phyloP scores from a whole-genome alignment of 2,329 filamentous ascomycete species.

The Ramularia collo-cygni region DNA sequence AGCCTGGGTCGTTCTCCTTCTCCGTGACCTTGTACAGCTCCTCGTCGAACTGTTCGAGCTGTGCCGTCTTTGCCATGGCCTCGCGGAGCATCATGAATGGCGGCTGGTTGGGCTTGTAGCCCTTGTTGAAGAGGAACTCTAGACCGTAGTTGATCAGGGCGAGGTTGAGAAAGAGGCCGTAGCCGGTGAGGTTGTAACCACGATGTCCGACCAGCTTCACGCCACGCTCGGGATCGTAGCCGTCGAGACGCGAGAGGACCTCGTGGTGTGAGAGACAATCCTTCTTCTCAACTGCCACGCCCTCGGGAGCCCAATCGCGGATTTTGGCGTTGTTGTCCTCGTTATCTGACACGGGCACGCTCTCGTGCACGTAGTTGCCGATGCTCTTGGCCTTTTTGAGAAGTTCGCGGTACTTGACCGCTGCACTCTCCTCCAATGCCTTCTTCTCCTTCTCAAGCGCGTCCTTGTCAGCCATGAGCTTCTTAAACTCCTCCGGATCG shows the following conservation, averaged over 20 bases:
- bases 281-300: conserved; percentile 65
- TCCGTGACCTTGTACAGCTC: conserved; percentile 93
- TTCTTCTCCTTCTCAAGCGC: conserved; percentile 78
- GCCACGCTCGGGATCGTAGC: conserved; percentile 87
- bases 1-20: conserved; percentile 68
- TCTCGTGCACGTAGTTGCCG: conserved; percentile 86
- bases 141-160: conserved; percentile 93
- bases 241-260: conserved; percentile 77
- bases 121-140: conserved; percentile 75
- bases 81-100: conserved; percentile 94
- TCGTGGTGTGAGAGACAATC: conserved; percentile 87
- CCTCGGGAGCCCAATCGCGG: conserved; percentile 74
- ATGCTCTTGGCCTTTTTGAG: conserved; percentile 75
- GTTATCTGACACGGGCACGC: conserved; percentile 74
- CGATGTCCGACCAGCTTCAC: conserved; percentile 92
- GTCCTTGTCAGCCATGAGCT: conserved; percentile 70
- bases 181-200: conserved; percentile 85
- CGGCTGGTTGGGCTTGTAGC: conserved; percentile 55
- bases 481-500: conserved; percentile 71
- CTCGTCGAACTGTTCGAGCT: conserved; percentile 95
- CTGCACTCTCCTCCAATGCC: conserved; percentile 64
- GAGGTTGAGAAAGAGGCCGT: conserved; percentile 86
- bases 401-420: conserved; percentile 66
- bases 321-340: conserved; percentile 76
- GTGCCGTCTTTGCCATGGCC: conserved; percentile 96